phyloP scores from a whole-genome alignment of 2,329 filamentous ascomycete genomes.

The Penicillium sp. region DNA sequence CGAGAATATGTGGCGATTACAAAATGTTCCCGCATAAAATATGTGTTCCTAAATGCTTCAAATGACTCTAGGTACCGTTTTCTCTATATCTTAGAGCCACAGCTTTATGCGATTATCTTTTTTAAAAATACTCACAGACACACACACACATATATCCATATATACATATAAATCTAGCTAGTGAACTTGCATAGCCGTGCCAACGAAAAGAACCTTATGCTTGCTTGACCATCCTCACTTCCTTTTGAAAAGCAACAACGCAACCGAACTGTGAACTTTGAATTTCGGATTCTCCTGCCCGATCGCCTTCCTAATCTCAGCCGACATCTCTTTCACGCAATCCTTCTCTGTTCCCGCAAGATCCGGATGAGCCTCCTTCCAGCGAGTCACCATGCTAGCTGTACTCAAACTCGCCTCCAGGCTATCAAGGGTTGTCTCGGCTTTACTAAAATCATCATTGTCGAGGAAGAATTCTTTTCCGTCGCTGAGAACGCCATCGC shows the following conservation, averaged over 20 bases:
- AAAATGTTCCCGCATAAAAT: too few relatives aligned
- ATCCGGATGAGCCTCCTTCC: slow-evolving; percentile 37
- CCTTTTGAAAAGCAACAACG: slow-evolving; percentile 16
- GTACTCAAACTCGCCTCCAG: slow-evolving; percentile 28
- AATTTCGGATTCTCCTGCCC: slow-evolving; percentile 9
- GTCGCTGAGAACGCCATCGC: slow-evolving; percentile 25
- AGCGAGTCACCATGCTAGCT: slow-evolving; percentile 39
- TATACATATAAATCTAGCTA: too few relatives aligned
- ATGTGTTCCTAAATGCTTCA: too few relatives aligned
- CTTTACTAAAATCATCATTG: slow-evolving; percentile 9
- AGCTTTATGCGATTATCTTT: too few relatives aligned
- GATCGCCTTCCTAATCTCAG: slow-evolving; percentile 8
- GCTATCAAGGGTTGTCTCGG: slow-evolving; percentile 18
- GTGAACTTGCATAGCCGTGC: too few relatives aligned
- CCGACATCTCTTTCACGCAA: slow-evolving; percentile 15
- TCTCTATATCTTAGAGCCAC: too few relatives aligned
- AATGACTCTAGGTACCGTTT: too few relatives aligned
- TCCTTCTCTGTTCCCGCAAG: slow-evolving; percentile 34
- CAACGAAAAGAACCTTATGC: too few relatives aligned
- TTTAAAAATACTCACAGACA: too few relatives aligned
- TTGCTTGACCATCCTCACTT: slow-evolving; percentile 15
- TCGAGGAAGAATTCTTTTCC: slow-evolving; percentile 26
- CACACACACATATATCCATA: too few relatives aligned
- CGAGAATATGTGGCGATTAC: too few relatives aligned
- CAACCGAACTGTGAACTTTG: slow-evolving; percentile 8